Evolutionary conservation across 1,284 basidiomycete genomes (phyloP).

Genomic region (Rhodotorula sp.): DNA sequence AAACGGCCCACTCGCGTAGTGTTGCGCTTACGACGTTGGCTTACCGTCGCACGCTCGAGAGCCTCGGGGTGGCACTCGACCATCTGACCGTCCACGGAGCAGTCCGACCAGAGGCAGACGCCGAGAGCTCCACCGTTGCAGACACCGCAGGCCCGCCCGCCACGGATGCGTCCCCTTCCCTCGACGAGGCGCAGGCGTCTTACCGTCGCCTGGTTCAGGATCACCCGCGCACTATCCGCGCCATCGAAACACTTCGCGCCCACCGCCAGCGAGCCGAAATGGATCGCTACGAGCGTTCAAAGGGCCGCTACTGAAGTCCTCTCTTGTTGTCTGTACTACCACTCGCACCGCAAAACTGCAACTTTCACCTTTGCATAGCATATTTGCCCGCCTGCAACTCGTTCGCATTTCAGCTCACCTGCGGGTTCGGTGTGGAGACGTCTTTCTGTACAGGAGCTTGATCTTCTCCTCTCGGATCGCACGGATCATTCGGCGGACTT

Average conservation of each 20-base stretch:
- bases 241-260: not conserved
- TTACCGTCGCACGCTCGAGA: constrained; percentile 10
- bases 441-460: no score
- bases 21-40: constrained; percentile 17
- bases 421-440: no score
- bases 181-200: not conserved
- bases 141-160: not conserved
- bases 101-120: not conserved
- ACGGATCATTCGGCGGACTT: no score
- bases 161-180: not conserved
- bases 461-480: no score
- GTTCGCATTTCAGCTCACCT: no score
- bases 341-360: not conserved
- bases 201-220: not conserved
- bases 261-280: not conserved
- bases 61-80: constrained; percentile 9
- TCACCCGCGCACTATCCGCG: constrained; percentile 3
- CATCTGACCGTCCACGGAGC: constrained; percentile 4
- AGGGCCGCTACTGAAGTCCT: not conserved
- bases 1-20: not conserved
- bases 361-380: no score
- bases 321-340: not conserved
- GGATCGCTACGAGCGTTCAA: not conserved
- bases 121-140: not conserved
- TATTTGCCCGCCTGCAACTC: no score